Conservation (phyloP, 2,329 filamentous ascomycete genomes). For the Monilinia polystroma region DNA sequence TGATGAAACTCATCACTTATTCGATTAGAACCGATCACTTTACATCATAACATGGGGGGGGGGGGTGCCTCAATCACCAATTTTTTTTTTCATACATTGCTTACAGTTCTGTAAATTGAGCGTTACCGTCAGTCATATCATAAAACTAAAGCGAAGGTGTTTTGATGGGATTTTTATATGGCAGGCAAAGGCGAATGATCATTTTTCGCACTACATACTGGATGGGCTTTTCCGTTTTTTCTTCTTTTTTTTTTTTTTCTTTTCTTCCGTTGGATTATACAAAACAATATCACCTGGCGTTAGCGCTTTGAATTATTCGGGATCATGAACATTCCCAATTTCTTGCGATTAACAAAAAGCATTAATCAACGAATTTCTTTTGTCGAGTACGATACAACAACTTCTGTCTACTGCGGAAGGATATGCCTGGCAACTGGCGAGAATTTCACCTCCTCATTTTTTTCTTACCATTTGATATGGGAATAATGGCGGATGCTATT, state of each 20-base stretch:
- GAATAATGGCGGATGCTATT: background rate
- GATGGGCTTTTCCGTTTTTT: constrained; percentile 13
- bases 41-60: constrained; percentile 7
- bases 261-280: constrained; percentile 19
- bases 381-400: constrained; percentile 6
- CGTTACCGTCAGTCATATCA: constrained; percentile 21
- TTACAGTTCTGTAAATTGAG: constrained; percentile 23
- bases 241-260: background rate
- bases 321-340: constrained; percentile 13
- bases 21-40: constrained; percentile 9
- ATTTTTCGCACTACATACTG: constrained; percentile 17
- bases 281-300: constrained; percentile 20
- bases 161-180: constrained; percentile 20
- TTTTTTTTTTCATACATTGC: constrained; percentile 20
- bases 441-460: constrained; percentile 12
- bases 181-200: constrained; percentile 20
- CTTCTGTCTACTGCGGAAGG: constrained; percentile 4
- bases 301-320: constrained; percentile 9
- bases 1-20: constrained; percentile 18
- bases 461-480: constrained; percentile 10
- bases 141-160: constrained; percentile 22
- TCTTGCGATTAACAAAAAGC: constrained; percentile 10
- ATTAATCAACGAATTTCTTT: constrained; percentile 22
- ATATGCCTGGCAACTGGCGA: constrained; percentile 14
- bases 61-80: constrained; percentile 18